These are phyloP conservation scores for Saccharomycopsis sp. DNA, from an alignment of 805 yeast species.

Conservation along the genomic window DNA sequence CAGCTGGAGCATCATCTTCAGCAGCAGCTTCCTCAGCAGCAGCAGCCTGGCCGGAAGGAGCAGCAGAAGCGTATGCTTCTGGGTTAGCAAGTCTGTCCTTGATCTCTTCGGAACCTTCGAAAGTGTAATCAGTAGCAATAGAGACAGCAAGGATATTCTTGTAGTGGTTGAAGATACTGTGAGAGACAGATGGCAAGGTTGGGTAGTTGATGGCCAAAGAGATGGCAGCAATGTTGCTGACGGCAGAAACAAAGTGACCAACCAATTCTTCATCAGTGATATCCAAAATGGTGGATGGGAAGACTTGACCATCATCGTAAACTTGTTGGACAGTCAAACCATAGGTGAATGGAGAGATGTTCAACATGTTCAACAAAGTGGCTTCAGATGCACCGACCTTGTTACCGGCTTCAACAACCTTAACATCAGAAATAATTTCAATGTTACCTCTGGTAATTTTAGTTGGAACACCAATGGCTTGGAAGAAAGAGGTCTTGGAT, in stretches of 20 bases:
- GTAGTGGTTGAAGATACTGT: slow-evolving; percentile 98
- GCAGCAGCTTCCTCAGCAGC: slow-evolving; percentile 49
- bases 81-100: slow-evolving; percentile 99
- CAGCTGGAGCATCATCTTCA: slow-evolving; percentile 65
- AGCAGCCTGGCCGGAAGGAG: slow-evolving; percentile 91
- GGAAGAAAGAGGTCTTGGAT: slow-evolving; percentile 99
- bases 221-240: slow-evolving; percentile 87
- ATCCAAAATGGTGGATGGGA: slow-evolving; percentile 95
- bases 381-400: slow-evolving; percentile 99
- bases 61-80: slow-evolving; percentile 99
- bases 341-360: slow-evolving; percentile 99
- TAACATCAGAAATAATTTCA: slow-evolving; percentile 96
- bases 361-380: slow-evolving; percentile 94
- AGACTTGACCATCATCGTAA: slow-evolving; percentile 97
- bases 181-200: slow-evolving; percentile 98
- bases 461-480: slow-evolving; percentile 99
- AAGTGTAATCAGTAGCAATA: slow-evolving; percentile 97
- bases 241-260: slow-evolving; percentile 84
- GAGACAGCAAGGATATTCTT: slow-evolving; percentile 97
- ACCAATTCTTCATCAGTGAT: slow-evolving; percentile 96
- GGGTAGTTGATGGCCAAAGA: slow-evolving; percentile 99
- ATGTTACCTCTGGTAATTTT: slow-evolving; percentile 99
- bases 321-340: slow-evolving; percentile 97
- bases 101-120: slow-evolving; percentile 97
- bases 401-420: slow-evolving; percentile 78